These are phyloP conservation scores for Penicillium argentinense DNA, from an alignment of 495 filamentous ascomycete genomes.

Conservation along the genomic window DNA sequence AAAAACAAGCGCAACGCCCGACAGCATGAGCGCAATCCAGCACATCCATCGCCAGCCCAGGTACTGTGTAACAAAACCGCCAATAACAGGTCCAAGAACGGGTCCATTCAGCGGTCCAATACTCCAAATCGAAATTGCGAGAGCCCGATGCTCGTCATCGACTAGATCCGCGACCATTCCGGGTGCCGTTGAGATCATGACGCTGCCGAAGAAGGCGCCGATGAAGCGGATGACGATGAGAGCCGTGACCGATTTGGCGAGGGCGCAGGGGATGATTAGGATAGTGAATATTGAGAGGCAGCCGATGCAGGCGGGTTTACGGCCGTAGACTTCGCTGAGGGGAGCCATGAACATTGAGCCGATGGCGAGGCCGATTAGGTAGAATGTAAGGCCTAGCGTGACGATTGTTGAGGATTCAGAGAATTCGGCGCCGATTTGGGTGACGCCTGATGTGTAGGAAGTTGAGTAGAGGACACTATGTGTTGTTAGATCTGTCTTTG, in stretches of 20 bases:
- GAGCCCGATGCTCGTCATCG: constrained; percentile 63
- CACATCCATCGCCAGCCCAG: constrained; percentile 86
- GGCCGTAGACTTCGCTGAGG: constrained; percentile 74
- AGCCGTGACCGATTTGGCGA: constrained; percentile 61
- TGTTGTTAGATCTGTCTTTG: background rate
- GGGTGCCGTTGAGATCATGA: constrained; percentile 78
- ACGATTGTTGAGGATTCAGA: constrained; percentile 55
- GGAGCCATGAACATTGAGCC: constrained; percentile 76
- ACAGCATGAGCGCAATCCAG: constrained; percentile 74
- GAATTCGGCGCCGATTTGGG: constrained; percentile 68
- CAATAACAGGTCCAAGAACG: constrained; percentile 59
- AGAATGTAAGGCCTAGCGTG: constrained; percentile 78
- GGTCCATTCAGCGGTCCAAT: constrained; percentile 80
- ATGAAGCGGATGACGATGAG: constrained; percentile 73
- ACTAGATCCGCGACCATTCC: constrained; percentile 83
- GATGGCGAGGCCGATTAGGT: constrained; percentile 62
- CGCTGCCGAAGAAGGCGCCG: constrained; percentile 73
- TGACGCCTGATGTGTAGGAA: constrained; percentile 70
- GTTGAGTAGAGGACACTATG: constrained; percentile 77
- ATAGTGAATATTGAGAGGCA: constrained; percentile 63
- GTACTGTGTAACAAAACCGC: constrained; percentile 67
- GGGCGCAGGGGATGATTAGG: constrained; percentile 68
- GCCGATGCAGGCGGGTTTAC: constrained; percentile 68
- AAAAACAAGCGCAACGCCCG: constrained; percentile 52
- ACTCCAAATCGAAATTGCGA: constrained; percentile 73